Percentiles rank a stretch among this genome's conserved stretches.
These are phyloP conservation scores for Ensete ventricosum DNA, from an alignment of 176 grass and related monocot species.

Conservation along the genomic window DNA sequence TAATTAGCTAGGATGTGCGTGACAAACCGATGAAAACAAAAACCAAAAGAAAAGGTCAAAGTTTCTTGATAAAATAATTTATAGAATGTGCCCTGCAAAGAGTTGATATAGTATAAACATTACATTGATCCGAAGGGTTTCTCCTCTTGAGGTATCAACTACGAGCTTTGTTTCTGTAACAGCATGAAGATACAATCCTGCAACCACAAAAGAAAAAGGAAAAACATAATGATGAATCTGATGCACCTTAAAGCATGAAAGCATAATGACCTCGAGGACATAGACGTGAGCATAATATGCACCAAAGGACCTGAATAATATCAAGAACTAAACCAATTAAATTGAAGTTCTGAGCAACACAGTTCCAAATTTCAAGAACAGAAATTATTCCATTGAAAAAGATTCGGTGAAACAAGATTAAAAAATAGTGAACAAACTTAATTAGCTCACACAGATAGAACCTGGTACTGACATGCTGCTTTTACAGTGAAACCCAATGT, in stretches of 20 bases:
- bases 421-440: too few relatives aligned
- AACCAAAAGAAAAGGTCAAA: neutral
- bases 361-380: too few relatives aligned
- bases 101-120: slow-evolving; percentile 12
- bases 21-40: neutral
- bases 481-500: too few relatives aligned
- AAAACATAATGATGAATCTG: neutral
- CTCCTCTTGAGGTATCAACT: slow-evolving; percentile 87
- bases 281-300: too few relatives aligned
- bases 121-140: slow-evolving; percentile 92
- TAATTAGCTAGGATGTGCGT: neutral
- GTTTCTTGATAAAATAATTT: neutral
- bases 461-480: too few relatives aligned
- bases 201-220: slow-evolving; percentile 13
- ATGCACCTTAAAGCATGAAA: neutral
- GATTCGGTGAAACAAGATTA: too few relatives aligned
- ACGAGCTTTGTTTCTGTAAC: slow-evolving; percentile 80
- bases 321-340: too few relatives aligned
- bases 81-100: neutral
- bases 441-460: too few relatives aligned
- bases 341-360: too few relatives aligned
- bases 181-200: slow-evolving; percentile 92
- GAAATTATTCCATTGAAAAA: too few relatives aligned
- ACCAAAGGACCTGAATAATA: too few relatives aligned
- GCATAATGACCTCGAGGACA: too few relatives aligned